phyloP scores from a whole-genome alignment of 2,329 filamentous ascomycete genomes.

The Fusarium sp. region DNA sequence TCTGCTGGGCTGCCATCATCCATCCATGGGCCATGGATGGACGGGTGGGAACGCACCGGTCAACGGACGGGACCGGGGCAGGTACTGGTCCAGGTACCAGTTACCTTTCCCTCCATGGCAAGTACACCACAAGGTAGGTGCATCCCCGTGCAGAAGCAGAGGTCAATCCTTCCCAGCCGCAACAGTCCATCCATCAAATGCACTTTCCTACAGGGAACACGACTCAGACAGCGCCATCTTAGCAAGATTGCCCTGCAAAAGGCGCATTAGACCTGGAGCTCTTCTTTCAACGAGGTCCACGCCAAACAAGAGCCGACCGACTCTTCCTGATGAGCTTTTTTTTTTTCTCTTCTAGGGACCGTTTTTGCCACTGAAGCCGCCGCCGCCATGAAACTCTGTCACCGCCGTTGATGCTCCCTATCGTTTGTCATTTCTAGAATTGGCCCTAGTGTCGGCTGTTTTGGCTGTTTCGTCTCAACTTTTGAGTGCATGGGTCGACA shows the following conservation, averaged over 20 bases:
- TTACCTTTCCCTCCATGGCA: neutral
- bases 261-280: conserved; percentile 16
- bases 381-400: neutral
- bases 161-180: neutral
- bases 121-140: neutral
- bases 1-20: neutral
- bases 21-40: neutral
- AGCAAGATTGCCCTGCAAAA: conserved; percentile 31
- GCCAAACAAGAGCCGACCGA: neutral
- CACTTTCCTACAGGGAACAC: conserved; percentile 34
- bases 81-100: conserved; percentile 3
- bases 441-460: conserved; percentile 6
- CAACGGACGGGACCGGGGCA: conserved; percentile 1
- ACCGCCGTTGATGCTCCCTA: conserved; percentile 12
- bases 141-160: neutral
- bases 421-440: conserved; percentile 7
- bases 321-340: neutral
- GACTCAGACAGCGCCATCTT: conserved; percentile 37
- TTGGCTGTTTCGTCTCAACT: conserved; percentile 10
- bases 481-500: neutral
- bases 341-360: neutral
- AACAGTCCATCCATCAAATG: conserved; percentile 4
- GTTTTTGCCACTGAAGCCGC: conserved; percentile 7
- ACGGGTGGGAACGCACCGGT: neutral
- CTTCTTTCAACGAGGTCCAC: conserved; percentile 8